Evolutionary conservation across 2,329 filamentous ascomycete genomes (phyloP), one percentile per base, ranked within the genome.

Genomic region (Phoma sp.): DNA sequence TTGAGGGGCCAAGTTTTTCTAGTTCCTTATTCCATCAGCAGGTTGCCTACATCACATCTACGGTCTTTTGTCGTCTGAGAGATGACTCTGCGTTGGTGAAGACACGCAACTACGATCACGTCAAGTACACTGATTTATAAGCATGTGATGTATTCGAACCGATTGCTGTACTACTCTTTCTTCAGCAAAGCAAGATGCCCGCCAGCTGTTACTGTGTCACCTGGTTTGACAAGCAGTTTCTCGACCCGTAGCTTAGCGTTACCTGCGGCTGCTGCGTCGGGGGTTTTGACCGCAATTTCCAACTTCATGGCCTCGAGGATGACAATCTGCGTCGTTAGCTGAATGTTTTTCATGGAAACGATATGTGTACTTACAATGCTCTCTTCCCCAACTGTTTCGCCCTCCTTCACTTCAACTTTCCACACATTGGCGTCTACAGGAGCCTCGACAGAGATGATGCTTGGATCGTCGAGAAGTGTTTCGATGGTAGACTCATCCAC

Each of bases 401-500:
- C 71, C 47, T 78, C 76, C 21, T 69, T 60, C 4, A 78, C 75
- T 43, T 75, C 68, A 3, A 80, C 71, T 55, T 79, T 79, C 77
- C 77, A 80, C 4, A 80, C 76, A 58, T 80, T 80, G 1, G 77
- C 77, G 63, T 79, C 78, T 1, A 78, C 75, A 1, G 77, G 77
- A 1, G 77, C 76, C 47, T 78, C 76, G 12, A 80, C 69, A 6
- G 71, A 60, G 6, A 63, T 62, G 17, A 80, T 75, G 4, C 60
- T 60, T 2, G 74, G 69, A 60, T 80, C 79, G 56, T 81, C 73
- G 13, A 84, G 61, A 57, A 85, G 64, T 25, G 72, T 73, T 41
- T 83, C 81, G 19, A 85, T 74, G 2, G 77, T 78, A 51, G 81
- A 75, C 60, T 80, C 74, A 37, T 82, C 80, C 2, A 83, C 69